Conservation (phyloP, 108 stramenopile genomes). For the Stephanodiscus minutulus region DNA sequence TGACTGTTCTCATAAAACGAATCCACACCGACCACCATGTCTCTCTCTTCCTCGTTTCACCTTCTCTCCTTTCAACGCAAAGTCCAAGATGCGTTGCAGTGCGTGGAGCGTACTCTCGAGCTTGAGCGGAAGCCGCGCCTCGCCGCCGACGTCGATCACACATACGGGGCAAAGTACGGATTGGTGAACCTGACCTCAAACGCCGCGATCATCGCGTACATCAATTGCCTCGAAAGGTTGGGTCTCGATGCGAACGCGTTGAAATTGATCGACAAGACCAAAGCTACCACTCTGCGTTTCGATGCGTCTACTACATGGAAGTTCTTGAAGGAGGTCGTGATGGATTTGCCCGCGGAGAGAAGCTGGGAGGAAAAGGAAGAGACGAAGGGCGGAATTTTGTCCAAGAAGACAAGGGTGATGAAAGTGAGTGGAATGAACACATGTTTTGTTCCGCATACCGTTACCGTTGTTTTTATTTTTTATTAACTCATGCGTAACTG, state of each 20-base stretch:
- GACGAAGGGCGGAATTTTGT: slow-evolving; percentile 21
- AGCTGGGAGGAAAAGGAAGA: slow-evolving; percentile 22
- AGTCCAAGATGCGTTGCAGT: slow-evolving; percentile 34
- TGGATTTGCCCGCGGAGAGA: slow-evolving; percentile 43
- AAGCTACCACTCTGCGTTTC: slow-evolving; percentile 62
- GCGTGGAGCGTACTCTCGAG: slow-evolving; percentile 26
- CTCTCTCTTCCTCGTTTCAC: slow-evolving; percentile 14
- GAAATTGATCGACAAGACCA: slow-evolving; percentile 38
- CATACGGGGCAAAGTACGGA: slow-evolving; percentile 73
- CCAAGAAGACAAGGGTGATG: slow-evolving; percentile 25
- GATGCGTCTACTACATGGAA: slow-evolving; percentile 36
- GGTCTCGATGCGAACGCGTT: slow-evolving; percentile 56
- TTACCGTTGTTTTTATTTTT: too few relatives aligned
- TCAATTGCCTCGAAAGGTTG: slow-evolving; percentile 63
- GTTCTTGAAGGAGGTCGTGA: slow-evolving; percentile 54
- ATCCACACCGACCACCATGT: background rate
- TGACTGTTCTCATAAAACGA: too few relatives aligned
- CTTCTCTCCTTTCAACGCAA: slow-evolving; percentile 38
- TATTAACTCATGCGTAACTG: slow-evolving; percentile 6
- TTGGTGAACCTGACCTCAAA: slow-evolving; percentile 69
- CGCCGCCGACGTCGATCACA: slow-evolving; percentile 57
- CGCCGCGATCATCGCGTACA: slow-evolving; percentile 61
- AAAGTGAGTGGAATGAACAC: slow-evolving; percentile 17
- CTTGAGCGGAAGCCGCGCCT: slow-evolving; percentile 36
- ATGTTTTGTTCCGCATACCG: too few relatives aligned